Evolutionary conservation across 352 stramenopile genomes (phyloP).

Genomic region (Albugo candida): DNA sequence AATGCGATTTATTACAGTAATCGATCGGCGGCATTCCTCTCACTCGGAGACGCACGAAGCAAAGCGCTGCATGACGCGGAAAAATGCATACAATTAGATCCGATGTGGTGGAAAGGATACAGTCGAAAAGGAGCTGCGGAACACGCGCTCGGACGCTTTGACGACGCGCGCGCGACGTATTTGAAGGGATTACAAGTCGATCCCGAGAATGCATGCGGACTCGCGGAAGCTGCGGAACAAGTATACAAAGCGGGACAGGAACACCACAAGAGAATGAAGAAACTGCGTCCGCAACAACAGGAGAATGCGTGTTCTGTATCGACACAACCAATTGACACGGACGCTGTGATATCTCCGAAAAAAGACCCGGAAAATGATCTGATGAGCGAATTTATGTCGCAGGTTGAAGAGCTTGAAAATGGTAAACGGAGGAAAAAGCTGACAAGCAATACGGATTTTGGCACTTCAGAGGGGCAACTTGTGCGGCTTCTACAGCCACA

Average conservation of each 20-base stretch:
- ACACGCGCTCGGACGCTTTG: constrained; percentile 53
- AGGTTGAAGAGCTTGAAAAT: constrained; percentile 58
- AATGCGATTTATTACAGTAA: constrained; percentile 79
- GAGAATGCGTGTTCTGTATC: constrained; percentile 6
- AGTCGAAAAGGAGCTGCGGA: constrained; percentile 64
- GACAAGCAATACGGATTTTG: constrained; percentile 47
- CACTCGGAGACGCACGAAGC: constrained; percentile 52
- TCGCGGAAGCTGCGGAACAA: constrained; percentile 38
- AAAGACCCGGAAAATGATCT: constrained; percentile 34
- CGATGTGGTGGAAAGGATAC: constrained; percentile 78
- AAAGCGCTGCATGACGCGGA: constrained; percentile 68
- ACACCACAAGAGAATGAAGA: constrained; percentile 23
- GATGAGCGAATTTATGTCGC: constrained; percentile 62
- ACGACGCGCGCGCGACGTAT: constrained; percentile 51
- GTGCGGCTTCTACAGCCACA: constrained; percentile 41
- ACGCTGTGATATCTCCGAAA: background rate
- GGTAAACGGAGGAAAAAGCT: constrained; percentile 14
- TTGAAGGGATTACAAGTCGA: constrained; percentile 36
- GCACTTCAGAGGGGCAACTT: constrained; percentile 36
- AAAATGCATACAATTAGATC: constrained; percentile 48
- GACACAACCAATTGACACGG: constrained; percentile 7
- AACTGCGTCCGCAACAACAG: constrained; percentile 15
- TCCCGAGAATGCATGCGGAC: constrained; percentile 47
- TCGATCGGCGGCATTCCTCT: constrained; percentile 61
- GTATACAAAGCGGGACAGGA: constrained; percentile 54